phyloP scores from a whole-genome alignment of 768 basidiomycete species.

The Pisolithus microcarpus region DNA sequence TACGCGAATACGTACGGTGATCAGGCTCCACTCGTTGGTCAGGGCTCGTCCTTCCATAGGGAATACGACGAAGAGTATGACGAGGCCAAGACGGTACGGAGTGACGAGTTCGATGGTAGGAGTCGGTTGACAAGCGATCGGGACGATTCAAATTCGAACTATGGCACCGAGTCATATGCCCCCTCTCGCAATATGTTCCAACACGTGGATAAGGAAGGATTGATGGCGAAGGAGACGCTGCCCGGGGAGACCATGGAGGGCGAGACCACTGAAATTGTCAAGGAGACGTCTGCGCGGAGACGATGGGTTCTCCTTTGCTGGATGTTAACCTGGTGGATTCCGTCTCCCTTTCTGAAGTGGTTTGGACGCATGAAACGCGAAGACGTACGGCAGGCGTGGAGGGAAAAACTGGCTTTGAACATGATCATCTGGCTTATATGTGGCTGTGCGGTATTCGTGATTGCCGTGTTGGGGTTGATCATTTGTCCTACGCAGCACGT shows the following conservation, averaged over 20 bases:
- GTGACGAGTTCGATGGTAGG: conserved; percentile 74
- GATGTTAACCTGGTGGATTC: conserved; percentile 90
- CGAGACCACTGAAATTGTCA: conserved; percentile 82
- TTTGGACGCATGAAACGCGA: conserved; percentile 90
- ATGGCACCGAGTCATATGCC: conserved; percentile 89
- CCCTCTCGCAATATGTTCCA: conserved; percentile 96
- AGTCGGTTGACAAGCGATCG: conserved; percentile 72
- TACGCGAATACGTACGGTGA: conserved; percentile 42
- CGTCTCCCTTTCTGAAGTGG: conserved; percentile 57
- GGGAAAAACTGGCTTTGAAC: conserved; percentile 94
- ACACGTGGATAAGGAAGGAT: conserved; percentile 62
- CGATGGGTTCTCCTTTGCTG: conserved; percentile 86
- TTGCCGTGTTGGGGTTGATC: conserved; percentile 75
- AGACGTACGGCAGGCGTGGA: conserved; percentile 94
- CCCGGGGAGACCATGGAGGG: conserved; percentile 82
- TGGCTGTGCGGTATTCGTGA: conserved; percentile 84
- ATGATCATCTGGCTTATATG: conserved; percentile 95
- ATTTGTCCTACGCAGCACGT: conserved; percentile 96
- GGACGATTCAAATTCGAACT: conserved; percentile 73
- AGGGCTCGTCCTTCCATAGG: conserved; percentile 78
- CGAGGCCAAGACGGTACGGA: conserved; percentile 63
- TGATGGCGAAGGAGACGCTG: conserved; percentile 75
- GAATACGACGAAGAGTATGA: conserved; percentile 77
- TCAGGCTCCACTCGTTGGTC: conserved; percentile 72
- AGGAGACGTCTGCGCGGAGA: conserved; percentile 72